Conservation (phyloP, 1,284 basidiomycete genomes). For the Apiotrichum porosum region DNA sequence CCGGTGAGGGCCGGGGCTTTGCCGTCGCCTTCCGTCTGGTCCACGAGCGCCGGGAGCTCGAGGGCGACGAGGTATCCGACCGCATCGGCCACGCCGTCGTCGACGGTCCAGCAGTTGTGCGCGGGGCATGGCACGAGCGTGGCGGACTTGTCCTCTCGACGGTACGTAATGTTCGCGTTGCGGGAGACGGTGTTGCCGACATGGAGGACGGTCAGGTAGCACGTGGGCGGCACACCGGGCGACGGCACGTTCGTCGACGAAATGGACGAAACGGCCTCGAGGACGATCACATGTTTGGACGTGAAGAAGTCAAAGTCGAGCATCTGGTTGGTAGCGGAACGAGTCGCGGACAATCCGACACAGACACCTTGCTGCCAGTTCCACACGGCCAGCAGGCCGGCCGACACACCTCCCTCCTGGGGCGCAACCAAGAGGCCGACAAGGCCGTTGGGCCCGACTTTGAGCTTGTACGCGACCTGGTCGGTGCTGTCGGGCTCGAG, state of each 20-base stretch:
- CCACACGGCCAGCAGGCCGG: background rate
- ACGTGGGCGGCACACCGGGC: background rate
- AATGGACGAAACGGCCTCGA: background rate
- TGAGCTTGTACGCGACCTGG: background rate
- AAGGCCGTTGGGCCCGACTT: background rate
- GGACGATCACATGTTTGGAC: background rate
- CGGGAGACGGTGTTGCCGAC: background rate
- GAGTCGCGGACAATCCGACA: background rate
- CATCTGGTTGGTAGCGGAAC: background rate
- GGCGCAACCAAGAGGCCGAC: constrained; percentile 2
- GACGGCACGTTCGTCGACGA: too few species aligned
- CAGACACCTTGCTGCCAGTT: constrained; percentile 1
- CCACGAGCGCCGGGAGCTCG: background rate
- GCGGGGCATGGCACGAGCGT: background rate
- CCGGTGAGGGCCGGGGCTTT: too few species aligned
- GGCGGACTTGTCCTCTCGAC: background rate
- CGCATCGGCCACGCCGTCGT: background rate
- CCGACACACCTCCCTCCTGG: background rate
- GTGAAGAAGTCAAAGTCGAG: constrained; percentile 8
- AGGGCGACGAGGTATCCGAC: background rate
- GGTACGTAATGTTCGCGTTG: background rate
- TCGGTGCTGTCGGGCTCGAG: background rate
- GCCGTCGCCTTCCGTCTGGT: too few species aligned
- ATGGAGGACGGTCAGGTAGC: background rate
- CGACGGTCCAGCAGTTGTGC: constrained; percentile 1